Percentiles rank a stretch among this genome's conserved stretches.
Evolutionary conservation across 2,329 filamentous ascomycete genomes (phyloP).

Genomic region (Acrocalymma vagum): DNA sequence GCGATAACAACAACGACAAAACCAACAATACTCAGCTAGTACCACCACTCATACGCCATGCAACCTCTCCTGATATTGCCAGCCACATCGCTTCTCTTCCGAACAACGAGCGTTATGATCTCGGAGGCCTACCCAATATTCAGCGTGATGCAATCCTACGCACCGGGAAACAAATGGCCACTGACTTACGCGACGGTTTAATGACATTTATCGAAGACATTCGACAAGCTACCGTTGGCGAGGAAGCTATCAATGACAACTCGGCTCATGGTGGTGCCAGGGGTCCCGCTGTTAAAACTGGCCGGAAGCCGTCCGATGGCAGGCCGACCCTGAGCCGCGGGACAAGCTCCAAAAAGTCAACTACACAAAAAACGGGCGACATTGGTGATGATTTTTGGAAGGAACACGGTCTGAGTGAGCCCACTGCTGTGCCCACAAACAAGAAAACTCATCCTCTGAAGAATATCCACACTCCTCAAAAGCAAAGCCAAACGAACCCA

Average conservation of each 20-base stretch:
- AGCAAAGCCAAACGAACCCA: slow-evolving; percentile 47
- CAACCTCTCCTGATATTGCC: slow-evolving; percentile 43
- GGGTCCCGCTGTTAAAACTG: slow-evolving; percentile 33
- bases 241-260: slow-evolving; percentile 73
- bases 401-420: slow-evolving; percentile 51
- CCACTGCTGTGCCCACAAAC: slow-evolving; percentile 42
- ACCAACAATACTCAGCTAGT: slow-evolving; percentile 13
- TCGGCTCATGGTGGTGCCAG: slow-evolving; percentile 38
- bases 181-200: slow-evolving; percentile 87
- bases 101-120: slow-evolving; percentile 41
- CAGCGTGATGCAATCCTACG: slow-evolving; percentile 48
- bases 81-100: slow-evolving; percentile 32
- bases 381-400: slow-evolving; percentile 55
- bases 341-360: slow-evolving; percentile 41
- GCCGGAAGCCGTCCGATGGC: slow-evolving; percentile 37
- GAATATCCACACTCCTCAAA: slow-evolving; percentile 45
- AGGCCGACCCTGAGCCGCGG: slow-evolving; percentile 40
- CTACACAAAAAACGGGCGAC: slow-evolving; percentile 36
- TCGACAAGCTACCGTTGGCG: slow-evolving; percentile 92
- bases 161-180: slow-evolving; percentile 78
- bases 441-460: slow-evolving; percentile 51
- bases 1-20: slow-evolving; percentile 7
- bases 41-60: slow-evolving; percentile 23
- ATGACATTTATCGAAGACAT: slow-evolving; percentile 97
- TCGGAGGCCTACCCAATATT: slow-evolving; percentile 36